Evolutionary conservation across 2,329 filamentous ascomycete species (phyloP).

Genomic region (Talaromyces sp.): DNA sequence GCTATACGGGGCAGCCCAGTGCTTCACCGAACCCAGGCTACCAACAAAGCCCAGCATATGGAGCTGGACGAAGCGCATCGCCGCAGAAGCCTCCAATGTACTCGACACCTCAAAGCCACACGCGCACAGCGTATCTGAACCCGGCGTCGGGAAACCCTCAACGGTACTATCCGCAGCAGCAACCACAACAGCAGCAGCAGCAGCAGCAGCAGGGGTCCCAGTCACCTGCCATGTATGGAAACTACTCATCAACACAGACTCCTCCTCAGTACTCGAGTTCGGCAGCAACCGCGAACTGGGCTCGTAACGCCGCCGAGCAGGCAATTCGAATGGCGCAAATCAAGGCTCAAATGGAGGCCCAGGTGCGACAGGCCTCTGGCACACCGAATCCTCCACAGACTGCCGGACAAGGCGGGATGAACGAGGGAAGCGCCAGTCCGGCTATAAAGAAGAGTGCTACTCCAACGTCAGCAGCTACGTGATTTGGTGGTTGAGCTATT

Average conservation of each 20-base stretch:
- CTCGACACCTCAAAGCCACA: conserved; percentile 24
- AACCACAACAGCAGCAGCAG: conserved; percentile 25
- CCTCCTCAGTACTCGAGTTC: conserved; percentile 28
- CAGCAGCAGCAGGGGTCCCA: conserved; percentile 29
- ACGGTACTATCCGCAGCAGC: conserved; percentile 27
- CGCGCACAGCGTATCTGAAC: conserved; percentile 31
- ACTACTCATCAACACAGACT: conserved; percentile 26
- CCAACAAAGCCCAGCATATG: conserved; percentile 24
- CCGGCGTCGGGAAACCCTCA: conserved; percentile 25
- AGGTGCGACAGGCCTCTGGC: conserved; percentile 25
- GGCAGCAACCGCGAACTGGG: conserved; percentile 31
- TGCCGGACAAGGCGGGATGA: conserved; percentile 12
- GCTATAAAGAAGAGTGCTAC: conserved; percentile 17
- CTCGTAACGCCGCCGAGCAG: conserved; percentile 37
- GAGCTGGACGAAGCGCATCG: conserved; percentile 24
- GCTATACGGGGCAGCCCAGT: conserved; percentile 26
- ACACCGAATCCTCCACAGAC: conserved; percentile 28
- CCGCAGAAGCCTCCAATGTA: conserved; percentile 30
- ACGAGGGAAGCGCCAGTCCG: conserved; percentile 31
- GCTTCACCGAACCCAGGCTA: conserved; percentile 23
- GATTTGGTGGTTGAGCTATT: neutral
- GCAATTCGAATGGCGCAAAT: conserved; percentile 32
- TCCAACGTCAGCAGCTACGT: conserved; percentile 11
- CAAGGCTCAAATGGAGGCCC: conserved; percentile 4
- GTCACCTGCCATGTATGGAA: conserved; percentile 24